Base-by-base conservation (phyloP, 208 protist species). In the Acanthamoeba lugdunensis region DNA sequence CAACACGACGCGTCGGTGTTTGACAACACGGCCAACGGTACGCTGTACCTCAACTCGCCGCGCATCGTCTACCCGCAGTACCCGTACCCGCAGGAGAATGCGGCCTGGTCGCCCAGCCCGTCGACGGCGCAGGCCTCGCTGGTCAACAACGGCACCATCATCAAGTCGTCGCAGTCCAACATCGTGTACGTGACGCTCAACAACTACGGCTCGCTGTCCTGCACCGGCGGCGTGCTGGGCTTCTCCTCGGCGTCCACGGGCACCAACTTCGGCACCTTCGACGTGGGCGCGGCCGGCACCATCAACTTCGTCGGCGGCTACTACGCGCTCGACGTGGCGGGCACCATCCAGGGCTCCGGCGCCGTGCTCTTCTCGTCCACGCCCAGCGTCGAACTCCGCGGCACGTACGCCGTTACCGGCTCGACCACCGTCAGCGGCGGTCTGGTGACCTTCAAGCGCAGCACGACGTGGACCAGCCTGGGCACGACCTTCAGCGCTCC, bases 141-240 rank as follows among this genome's bases (percentile, higher is more conserved):
- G 16, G 87, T 92, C 14, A 92, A 92, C 52, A 54, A 92, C 69
- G 87, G 87, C n/a, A 54, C 69, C 87, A 77, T 92, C 21, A 54
- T 58, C 63, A 92, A 77, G 48, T 54, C 87, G 25, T 25, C 87
- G 8, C 69, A 71, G 56, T 73, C 56, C 41, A 77, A 71, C 61
- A 25, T 81, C n/a, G 21, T 92, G n/a, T 65, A 23, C 63, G n/a
- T 92, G 4, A 92, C 87, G 7, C 65, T 92, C 63, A 92, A 92
- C 87, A 92, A 92, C 69, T 92, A 92, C 69, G 87, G 87, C 45
- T 52, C 69, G 30, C n/a, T 92, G 0, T 41, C 61, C 4, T 92
- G 87, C 50, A 54, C 87, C 14, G 61, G 69, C 37, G 87, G 87
- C 87, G 52, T 58, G 45, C 69, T 92, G 16, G n/a, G 25, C 63